Evolutionary conservation across 495 filamentous ascomycete species (phyloP), one percentile per base, ranked within the genome.

Genomic region (Penicillium salamii): DNA sequence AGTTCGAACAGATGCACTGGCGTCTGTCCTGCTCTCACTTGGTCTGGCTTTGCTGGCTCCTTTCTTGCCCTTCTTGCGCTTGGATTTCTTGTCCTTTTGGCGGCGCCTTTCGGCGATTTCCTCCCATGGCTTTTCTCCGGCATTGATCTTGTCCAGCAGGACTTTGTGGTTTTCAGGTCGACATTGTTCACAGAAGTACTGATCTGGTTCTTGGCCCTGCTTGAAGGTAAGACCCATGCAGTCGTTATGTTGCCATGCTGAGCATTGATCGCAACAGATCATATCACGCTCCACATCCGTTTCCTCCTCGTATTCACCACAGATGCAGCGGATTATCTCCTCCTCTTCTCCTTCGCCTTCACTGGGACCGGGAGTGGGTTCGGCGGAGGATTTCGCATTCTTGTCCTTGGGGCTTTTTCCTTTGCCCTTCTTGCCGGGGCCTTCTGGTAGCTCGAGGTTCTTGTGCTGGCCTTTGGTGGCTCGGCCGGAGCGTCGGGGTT

Each of bases 401-500:
- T 81, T 82, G 50, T 72, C 75, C 65, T 65, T 82, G 68, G 54
- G 74, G 55, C 66, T 73, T 76, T 79, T 89, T 71, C 65, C 74
- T 72, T 78, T 88, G 14, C 73, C 66, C 55, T 86, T 89, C 63
- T 80, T 77, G 32, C 74, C 62, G n/a, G 72, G 61, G 15, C 76
- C 68, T 52, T 90, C 85, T 54, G 86, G 75, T 45, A 80, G 55
- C 57, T 92, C 85, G 50, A 86, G 79, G 52, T 86, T 87, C 65
- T 95, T 95, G 71, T 98, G 91, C 57, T 95, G 90, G 61, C 93
- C 93, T 63, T 97, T 97, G 37, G 92, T 98, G 54, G 91, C 88
- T 54, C 93, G 86, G 41, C 91, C 91, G 13, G 93, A 97, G 62
- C 95, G 87, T 70, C 93, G 85, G 48, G 91, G 87, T 78, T 96